A percentile compares a stretch with the other conserved stretches of the same genome.
Evolutionary conservation across 495 filamentous ascomycete species (phyloP).

Genomic region (Penicillium canescens): DNA sequence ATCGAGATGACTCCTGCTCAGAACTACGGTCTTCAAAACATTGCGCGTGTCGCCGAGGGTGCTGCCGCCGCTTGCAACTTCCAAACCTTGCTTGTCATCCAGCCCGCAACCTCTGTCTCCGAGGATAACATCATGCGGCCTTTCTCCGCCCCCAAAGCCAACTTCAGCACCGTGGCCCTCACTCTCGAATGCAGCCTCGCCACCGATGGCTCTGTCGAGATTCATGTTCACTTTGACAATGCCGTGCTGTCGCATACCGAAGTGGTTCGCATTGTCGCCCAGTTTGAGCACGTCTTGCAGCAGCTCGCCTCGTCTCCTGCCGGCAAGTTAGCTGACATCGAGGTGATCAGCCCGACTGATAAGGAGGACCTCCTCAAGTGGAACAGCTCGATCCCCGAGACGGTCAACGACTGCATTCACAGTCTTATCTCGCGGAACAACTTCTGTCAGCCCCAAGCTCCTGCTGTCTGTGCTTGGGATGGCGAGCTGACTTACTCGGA

Average conservation of each 20-base stretch:
- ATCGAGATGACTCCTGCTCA: constrained; percentile 52
- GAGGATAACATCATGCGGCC: constrained; percentile 12
- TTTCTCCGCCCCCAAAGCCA: constrained; percentile 12
- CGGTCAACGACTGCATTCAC: constrained; percentile 31
- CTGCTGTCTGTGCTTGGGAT: constrained; percentile 46
- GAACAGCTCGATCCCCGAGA: constrained; percentile 17
- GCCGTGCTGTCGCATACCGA: constrained; percentile 5
- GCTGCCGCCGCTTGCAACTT: constrained; percentile 55
- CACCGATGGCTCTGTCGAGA: background rate
- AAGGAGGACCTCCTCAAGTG: constrained; percentile 16
- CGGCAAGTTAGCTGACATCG: constrained; percentile 6
- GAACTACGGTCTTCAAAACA: constrained; percentile 61
- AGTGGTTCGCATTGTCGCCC: constrained; percentile 13
- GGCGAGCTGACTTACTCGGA: constrained; percentile 48
- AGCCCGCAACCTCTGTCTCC: constrained; percentile 47
- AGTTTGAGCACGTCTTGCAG: constrained; percentile 22
- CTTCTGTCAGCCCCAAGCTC: constrained; percentile 19
- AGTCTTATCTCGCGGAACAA: constrained; percentile 33
- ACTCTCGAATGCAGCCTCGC: constrained; percentile 17
- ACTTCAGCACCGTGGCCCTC: constrained; percentile 19
- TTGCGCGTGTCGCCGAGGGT: constrained; percentile 45
- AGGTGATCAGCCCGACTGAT: constrained; percentile 18
- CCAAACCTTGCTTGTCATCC: constrained; percentile 51
- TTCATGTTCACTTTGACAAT: constrained; percentile 19
- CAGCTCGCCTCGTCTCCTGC: constrained; percentile 5